A percentile compares a stretch with the other conserved stretches of the same genome.
Evolutionary conservation across 2,329 filamentous ascomycete genomes (phyloP).

Genomic region (Alternaria hordeiaustralica): DNA sequence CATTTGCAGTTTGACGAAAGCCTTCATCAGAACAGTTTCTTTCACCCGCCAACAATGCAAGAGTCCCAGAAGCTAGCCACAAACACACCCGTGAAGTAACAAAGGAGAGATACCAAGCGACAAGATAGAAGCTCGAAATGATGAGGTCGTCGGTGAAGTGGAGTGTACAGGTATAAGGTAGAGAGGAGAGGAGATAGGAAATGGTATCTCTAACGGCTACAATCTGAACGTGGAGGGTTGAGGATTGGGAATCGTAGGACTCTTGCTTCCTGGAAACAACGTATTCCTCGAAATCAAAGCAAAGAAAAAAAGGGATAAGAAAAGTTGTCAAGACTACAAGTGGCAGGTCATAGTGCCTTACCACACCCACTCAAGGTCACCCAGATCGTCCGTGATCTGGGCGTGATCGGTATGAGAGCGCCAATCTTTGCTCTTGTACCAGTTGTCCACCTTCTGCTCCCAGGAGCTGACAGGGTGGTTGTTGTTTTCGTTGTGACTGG

Average conservation of each 20-base stretch:
- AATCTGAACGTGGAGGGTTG: slow-evolving; percentile 31
- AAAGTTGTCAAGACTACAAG: slow-evolving; percentile 60
- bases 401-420: slow-evolving; percentile 50
- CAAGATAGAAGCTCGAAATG: slow-evolving; percentile 25
- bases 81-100: slow-evolving; percentile 31
- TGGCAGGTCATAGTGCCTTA: slow-evolving; percentile 71
- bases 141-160: slow-evolving; percentile 23
- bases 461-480: slow-evolving; percentile 32
- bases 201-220: slow-evolving; percentile 50
- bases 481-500: slow-evolving; percentile 44
- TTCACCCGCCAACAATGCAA: slow-evolving; percentile 22
- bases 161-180: slow-evolving; percentile 28
- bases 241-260: slow-evolving; percentile 25
- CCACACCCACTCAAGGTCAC: slow-evolving; percentile 93
- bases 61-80: slow-evolving; percentile 18
- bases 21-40: slow-evolving; percentile 34
- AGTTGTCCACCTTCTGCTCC: slow-evolving; percentile 48
- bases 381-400: slow-evolving; percentile 66
- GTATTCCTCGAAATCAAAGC: slow-evolving; percentile 25
- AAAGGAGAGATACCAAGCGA: slow-evolving; percentile 46
- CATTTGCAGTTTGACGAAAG: slow-evolving; percentile 24
- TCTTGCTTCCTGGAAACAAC: slow-evolving; percentile 33
- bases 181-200: slow-evolving; percentile 40
- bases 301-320: slow-evolving; percentile 44
- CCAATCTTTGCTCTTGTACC: slow-evolving; percentile 58